These are phyloP conservation scores for Tillandsia fasciculata DNA, from an alignment of 176 grass and related monocot species.

Conservation along the genomic window DNA sequence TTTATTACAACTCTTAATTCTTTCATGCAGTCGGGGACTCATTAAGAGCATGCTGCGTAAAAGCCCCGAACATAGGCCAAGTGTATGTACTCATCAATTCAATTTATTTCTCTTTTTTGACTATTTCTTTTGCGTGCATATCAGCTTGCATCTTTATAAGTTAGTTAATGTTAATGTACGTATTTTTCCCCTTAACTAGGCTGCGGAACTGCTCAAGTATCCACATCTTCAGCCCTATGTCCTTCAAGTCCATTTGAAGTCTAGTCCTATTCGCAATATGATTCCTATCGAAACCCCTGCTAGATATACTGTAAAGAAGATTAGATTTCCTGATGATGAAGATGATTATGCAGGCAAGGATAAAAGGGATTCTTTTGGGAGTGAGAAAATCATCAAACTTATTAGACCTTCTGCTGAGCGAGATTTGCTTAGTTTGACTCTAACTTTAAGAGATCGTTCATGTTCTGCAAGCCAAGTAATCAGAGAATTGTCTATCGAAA, in stretches of 20 bases:
- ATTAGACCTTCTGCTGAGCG: conserved; percentile 47
- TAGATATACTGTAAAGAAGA: conserved; percentile 63
- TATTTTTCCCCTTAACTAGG: conserved; percentile 31
- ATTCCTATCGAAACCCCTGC: conserved; percentile 34
- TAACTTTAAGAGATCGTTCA: conserved; percentile 53
- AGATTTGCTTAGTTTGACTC: conserved; percentile 45
- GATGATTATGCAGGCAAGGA: conserved; percentile 39
- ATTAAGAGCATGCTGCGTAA: conserved; percentile 95
- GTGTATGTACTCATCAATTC: conserved; percentile 34
- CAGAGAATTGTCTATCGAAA: conserved; percentile 50
- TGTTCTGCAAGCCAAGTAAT: conserved; percentile 33
- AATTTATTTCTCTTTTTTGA: not conserved
- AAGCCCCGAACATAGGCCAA: conserved; percentile 91
- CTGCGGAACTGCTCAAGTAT: conserved; percentile 77
- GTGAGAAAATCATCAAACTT: conserved; percentile 51
- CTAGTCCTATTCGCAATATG: conserved; percentile 38
- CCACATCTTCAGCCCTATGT: conserved; percentile 82
- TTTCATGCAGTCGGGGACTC: conserved; percentile 65
- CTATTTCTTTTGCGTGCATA: not conserved
- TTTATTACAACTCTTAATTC: conserved; percentile 17
- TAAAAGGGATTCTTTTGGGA: conserved; percentile 52
- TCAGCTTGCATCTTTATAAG: not conserved
- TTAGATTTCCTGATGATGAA: conserved; percentile 42
- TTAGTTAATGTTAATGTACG: not conserved
- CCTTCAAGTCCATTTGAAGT: conserved; percentile 91